Percentiles rank a stretch among this genome's conserved stretches.
phyloP scores from a whole-genome alignment of 225 moss, liverwort and hornwort genomes.

The Bryoerythrophyllum caledonicum region DNA sequence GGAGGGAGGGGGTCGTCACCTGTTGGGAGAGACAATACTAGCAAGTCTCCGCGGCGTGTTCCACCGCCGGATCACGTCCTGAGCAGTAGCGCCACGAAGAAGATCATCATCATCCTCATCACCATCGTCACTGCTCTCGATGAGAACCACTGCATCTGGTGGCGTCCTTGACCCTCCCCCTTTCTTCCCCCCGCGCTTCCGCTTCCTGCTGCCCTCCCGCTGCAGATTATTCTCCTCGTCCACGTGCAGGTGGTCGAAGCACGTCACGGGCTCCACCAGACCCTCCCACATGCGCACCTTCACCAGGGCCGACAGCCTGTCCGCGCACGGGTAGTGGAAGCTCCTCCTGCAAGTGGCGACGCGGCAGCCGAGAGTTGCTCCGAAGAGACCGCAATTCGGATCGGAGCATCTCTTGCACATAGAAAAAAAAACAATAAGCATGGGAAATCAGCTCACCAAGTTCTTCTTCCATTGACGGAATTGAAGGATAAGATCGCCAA shows the following conservation, averaged over 20 bases:
- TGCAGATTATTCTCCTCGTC: conserved; percentile 33
- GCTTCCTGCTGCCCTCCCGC: conserved; percentile 33
- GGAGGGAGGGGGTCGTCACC: conserved; percentile 21
- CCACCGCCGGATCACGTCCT: conserved; percentile 22
- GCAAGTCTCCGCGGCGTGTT: conserved; percentile 21
- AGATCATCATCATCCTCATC: conserved; percentile 33
- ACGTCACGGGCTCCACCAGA: conserved; percentile 65
- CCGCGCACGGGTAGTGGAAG: conserved; percentile 88
- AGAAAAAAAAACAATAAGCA: conserved; percentile 8
- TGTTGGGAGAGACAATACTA: conserved; percentile 17
- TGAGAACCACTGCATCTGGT: conserved; percentile 19
- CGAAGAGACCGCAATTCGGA: conserved; percentile 66
- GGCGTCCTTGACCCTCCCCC: not conserved
- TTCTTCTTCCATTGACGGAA: too few relatives aligned
- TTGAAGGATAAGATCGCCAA: too few relatives aligned
- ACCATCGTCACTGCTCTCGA: conserved; percentile 50
- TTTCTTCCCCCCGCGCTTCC: conserved; percentile 27
- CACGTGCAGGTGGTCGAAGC: conserved; percentile 65
- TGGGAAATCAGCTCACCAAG: conserved; percentile 7
- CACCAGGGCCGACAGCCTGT: conserved; percentile 62
- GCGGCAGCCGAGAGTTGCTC: conserved; percentile 87
- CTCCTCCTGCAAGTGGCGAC: conserved; percentile 72
- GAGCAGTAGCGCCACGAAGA: conserved; percentile 19
- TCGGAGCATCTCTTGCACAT: conserved; percentile 62
- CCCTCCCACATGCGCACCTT: conserved; percentile 91